A percentile compares a stretch with the other conserved stretches of the same genome.
Conservation (phyloP, 176 grass and related monocot species). For the Tillandsia fasciculata region DNA sequence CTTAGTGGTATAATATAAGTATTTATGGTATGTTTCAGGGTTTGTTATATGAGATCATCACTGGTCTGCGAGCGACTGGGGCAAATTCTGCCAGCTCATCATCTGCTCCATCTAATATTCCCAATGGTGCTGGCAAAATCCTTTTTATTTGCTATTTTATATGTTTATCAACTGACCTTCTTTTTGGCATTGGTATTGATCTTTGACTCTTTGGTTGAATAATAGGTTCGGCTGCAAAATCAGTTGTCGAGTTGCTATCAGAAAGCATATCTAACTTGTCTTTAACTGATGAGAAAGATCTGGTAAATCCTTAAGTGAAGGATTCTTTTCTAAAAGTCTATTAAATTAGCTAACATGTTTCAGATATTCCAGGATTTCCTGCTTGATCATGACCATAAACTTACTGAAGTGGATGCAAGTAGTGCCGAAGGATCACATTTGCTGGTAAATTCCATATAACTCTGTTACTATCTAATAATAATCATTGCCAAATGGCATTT, state of each 20-base stretch:
- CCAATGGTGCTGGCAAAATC: constrained; percentile 35
- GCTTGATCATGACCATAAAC: constrained; percentile 78
- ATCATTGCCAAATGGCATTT: neutral
- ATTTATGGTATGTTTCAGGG: constrained; percentile 43
- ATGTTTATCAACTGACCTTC: neutral
- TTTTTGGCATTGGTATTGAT: neutral
- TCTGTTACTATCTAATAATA: neutral
- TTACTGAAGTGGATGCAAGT: constrained; percentile 33
- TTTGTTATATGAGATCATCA: constrained; percentile 92
- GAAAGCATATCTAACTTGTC: constrained; percentile 80
- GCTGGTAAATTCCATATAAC: constrained; percentile 31
- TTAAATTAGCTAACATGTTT: constrained; percentile 2
- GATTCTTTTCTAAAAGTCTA: constrained; percentile 3
- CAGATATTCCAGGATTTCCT: constrained; percentile 61
- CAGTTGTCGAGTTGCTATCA: constrained; percentile 84
- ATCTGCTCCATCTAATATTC: constrained; percentile 49
- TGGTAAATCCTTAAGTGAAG: constrained; percentile 35
- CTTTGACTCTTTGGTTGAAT: constrained; percentile 16
- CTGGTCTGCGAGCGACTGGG: constrained; percentile 52
- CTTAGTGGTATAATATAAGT: constrained; percentile 2
- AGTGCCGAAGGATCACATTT: constrained; percentile 30
- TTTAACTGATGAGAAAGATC: constrained; percentile 59
- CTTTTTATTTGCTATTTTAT: neutral
- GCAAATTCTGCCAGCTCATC: constrained; percentile 80
- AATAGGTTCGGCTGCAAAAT: constrained; percentile 73